phyloP scores from a whole-genome alignment of 2,329 filamentous ascomycete genomes.

The Neopestalotiopsis rosae region DNA sequence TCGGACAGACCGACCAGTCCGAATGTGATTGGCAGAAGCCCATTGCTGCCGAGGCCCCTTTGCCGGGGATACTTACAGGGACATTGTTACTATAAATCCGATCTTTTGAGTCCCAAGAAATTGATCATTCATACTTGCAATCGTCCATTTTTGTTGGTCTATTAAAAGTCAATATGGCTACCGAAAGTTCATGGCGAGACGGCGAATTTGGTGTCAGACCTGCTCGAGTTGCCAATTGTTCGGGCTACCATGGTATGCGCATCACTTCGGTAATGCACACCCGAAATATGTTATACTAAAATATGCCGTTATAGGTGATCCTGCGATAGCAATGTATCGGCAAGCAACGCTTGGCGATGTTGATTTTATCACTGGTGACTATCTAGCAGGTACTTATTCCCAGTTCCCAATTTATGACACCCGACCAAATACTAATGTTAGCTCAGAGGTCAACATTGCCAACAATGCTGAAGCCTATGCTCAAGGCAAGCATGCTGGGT shows the following conservation, averaged over 20 bases:
- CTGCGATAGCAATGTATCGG: not conserved
- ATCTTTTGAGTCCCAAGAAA: not conserved
- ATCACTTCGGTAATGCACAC: not conserved
- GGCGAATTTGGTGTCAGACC: constrained; percentile 12
- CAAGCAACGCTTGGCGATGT: constrained; percentile 17
- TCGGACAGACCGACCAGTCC: not conserved
- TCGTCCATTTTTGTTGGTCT: not conserved
- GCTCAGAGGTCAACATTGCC: constrained; percentile 26
- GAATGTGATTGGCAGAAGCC: not conserved
- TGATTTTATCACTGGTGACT: constrained; percentile 22
- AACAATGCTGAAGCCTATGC: constrained; percentile 25
- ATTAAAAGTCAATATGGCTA: not conserved
- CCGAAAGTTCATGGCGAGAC: not conserved
- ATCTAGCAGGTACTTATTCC: constrained; percentile 11
- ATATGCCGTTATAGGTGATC: not conserved
- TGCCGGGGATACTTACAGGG: not conserved
- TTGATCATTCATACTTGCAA: not conserved
- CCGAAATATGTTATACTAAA: no score
- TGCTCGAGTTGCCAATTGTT: constrained; percentile 7
- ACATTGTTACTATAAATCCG: not conserved
- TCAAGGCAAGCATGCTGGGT: constrained; percentile 27
- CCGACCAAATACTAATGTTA: not conserved
- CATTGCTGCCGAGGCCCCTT: not conserved
- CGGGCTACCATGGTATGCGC: constrained; percentile 9
- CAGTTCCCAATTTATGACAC: fast-evolving